Evolutionary conservation across 2,329 filamentous ascomycete genomes (phyloP).

Genomic region (Metarhizium rileyi): DNA sequence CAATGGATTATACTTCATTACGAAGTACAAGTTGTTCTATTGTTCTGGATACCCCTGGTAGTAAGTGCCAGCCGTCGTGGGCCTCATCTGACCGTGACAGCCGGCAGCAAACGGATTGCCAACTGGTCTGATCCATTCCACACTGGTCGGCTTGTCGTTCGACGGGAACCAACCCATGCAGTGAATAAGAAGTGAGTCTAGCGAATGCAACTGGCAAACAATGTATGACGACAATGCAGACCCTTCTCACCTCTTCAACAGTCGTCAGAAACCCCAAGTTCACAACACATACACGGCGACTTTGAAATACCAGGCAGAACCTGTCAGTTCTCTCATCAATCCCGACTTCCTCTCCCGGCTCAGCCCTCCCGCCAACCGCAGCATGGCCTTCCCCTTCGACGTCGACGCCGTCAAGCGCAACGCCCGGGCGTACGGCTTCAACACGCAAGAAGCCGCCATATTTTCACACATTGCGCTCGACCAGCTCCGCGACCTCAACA

Average conservation of each 20-base stretch:
- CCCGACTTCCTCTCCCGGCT: background rate
- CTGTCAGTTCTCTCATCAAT: background rate
- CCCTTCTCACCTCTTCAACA: background rate
- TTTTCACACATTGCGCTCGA: conserved; percentile 14
- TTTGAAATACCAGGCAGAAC: background rate
- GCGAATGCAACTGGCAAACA: background rate
- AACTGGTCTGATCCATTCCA: background rate
- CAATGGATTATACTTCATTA: background rate
- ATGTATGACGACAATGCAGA: background rate
- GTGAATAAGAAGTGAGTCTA: conserved; percentile 1
- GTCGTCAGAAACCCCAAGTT: background rate
- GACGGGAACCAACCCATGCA: background rate
- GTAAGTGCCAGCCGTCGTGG: background rate
- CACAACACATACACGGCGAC: background rate
- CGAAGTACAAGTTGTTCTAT: background rate
- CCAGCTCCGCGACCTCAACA: conserved; percentile 11
- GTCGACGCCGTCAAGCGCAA: conserved; percentile 11
- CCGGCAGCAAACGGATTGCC: background rate
- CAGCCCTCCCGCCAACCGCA: background rate
- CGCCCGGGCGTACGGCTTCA: conserved; percentile 12
- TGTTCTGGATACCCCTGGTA: background rate
- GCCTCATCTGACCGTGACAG: background rate
- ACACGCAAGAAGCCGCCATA: conserved; percentile 11
- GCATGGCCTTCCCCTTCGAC: conserved; percentile 9
- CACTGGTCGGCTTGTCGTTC: background rate